Conservation (phyloP, 768 basidiomycete genomes). For the Strobilomyces echinocephalus region DNA sequence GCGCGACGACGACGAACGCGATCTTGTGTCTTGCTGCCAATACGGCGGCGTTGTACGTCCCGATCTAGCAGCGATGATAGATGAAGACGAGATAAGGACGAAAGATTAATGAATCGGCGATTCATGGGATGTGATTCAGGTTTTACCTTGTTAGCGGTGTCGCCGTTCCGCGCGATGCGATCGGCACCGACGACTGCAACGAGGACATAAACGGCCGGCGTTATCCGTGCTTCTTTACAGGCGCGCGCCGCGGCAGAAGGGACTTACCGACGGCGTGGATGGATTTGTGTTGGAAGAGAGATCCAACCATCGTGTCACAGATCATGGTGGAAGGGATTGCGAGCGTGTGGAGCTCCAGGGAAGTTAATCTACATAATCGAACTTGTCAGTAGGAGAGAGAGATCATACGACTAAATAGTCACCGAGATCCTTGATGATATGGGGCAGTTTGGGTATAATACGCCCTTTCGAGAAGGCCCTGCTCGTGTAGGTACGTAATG, state of each 20-base stretch:
- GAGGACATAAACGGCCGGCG: background rate
- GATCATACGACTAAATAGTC: constrained; percentile 3
- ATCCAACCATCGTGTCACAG: constrained; percentile 97
- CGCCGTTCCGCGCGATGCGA: constrained; percentile 86
- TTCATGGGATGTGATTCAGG: background rate
- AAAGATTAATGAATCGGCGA: background rate
- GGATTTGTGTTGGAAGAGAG: constrained; percentile 79
- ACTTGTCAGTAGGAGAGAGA: background rate
- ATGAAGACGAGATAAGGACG: background rate
- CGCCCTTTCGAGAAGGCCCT: constrained; percentile 69
- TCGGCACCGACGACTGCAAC: constrained; percentile 76
- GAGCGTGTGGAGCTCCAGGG: constrained; percentile 81
- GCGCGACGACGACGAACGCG: constrained; percentile 91
- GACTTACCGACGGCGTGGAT: constrained; percentile 74
- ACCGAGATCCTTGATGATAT: constrained; percentile 90
- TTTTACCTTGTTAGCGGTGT: constrained; percentile 89
- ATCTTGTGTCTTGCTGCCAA: constrained; percentile 82
- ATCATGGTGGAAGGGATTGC: constrained; percentile 88
- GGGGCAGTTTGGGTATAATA: constrained; percentile 94
- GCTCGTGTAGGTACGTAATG: constrained; percentile 85
- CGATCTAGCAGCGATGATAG: constrained; percentile 44
- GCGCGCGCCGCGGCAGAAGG: background rate
- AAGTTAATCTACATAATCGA: constrained; percentile 60
- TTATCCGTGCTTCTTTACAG: background rate
- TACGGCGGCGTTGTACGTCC: constrained; percentile 95